Conservation (phyloP, 1,139 yeast species). For the Yamadazyma sp. region DNA sequence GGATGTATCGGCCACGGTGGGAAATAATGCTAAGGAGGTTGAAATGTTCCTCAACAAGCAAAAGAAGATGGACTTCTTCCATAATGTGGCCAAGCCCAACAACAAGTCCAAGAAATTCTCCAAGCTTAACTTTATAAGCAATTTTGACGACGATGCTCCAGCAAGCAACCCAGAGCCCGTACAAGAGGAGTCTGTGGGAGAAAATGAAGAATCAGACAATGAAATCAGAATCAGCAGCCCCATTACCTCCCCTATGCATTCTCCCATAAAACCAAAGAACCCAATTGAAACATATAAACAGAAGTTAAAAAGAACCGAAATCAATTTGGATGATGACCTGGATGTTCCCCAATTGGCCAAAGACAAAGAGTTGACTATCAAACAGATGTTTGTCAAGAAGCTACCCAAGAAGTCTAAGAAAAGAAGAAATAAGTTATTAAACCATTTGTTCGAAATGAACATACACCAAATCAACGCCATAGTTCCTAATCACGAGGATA, state of each 20-base stretch:
- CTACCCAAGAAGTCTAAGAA: constrained; percentile 7
- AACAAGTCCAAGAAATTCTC: constrained; percentile 23
- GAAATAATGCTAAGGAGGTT: constrained; percentile 31
- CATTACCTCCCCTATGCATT: constrained; percentile 34
- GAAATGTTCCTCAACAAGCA: constrained; percentile 38
- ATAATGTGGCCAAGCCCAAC: constrained; percentile 14
- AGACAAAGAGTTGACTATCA: constrained; percentile 34
- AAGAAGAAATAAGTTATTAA: constrained; percentile 18
- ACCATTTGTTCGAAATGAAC: constrained; percentile 34
- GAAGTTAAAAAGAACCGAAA: constrained; percentile 28
- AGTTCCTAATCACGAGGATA: constrained; percentile 29
- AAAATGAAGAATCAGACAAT: constrained; percentile 3
- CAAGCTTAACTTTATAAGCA: constrained; percentile 33
- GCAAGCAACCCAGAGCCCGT: constrained; percentile 6
- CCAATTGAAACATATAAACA: constrained; percentile 42
- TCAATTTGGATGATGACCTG: constrained; percentile 21
- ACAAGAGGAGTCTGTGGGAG: constrained; percentile 1
- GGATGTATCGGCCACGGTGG: constrained; percentile 15
- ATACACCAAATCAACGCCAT: constrained; percentile 35
- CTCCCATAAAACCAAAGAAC: constrained; percentile 15
- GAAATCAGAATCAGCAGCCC: constrained; percentile 25
- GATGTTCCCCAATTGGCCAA: constrained; percentile 37
- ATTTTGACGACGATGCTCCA: constrained; percentile 21
- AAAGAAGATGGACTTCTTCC: constrained; percentile 34
- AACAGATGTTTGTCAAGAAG: constrained; percentile 34